phyloP scores from a whole-genome alignment of 2,329 filamentous ascomycete species.

The Phialophora tarda region DNA sequence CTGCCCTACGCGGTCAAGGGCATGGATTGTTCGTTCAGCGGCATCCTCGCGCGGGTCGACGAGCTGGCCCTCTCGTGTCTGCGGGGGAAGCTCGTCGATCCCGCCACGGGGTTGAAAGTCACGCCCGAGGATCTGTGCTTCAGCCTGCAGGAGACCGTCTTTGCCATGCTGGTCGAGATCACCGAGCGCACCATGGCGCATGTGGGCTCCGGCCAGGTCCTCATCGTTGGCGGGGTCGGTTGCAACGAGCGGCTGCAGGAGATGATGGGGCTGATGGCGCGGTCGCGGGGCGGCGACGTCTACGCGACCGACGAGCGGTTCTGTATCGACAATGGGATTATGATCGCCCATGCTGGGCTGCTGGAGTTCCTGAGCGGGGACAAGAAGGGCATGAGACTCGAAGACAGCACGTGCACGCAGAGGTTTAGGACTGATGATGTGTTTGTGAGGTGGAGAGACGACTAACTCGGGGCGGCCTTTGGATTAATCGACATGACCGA shows the following conservation, averaged over 20 bases:
- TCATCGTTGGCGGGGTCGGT: constrained; percentile 94
- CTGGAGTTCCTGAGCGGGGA: constrained; percentile 84
- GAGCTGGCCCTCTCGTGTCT: constrained; percentile 73
- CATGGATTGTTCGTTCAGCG: constrained; percentile 97
- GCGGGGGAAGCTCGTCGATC: constrained; percentile 49
- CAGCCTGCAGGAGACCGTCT: constrained; percentile 92
- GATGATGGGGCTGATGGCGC: constrained; percentile 98
- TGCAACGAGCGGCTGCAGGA: constrained; percentile 93
- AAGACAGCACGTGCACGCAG: constrained; percentile 84
- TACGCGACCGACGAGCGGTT: constrained; percentile 97
- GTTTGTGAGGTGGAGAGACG: constrained; percentile 73
- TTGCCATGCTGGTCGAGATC: constrained; percentile 96
- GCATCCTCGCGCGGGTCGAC: constrained; percentile 85
- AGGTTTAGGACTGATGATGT: constrained; percentile 84
- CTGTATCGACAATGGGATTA: constrained; percentile 99
- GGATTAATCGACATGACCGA: not conserved
- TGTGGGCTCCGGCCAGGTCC: constrained; percentile 84
- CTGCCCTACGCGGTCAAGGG: constrained; percentile 96
- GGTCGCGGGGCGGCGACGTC: constrained; percentile 83
- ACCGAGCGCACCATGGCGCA: constrained; percentile 99
- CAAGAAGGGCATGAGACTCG: constrained; percentile 63
- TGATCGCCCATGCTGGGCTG: constrained; percentile 97
- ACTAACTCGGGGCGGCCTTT: constrained; percentile 48
- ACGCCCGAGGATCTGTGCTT: constrained; percentile 90
- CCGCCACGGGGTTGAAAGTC: constrained; percentile 60